Percentiles rank a stretch among this genome's conserved stretches.
Evolutionary conservation across 2,329 filamentous ascomycete species (phyloP).

Genomic region (Penicillium sp.): DNA sequence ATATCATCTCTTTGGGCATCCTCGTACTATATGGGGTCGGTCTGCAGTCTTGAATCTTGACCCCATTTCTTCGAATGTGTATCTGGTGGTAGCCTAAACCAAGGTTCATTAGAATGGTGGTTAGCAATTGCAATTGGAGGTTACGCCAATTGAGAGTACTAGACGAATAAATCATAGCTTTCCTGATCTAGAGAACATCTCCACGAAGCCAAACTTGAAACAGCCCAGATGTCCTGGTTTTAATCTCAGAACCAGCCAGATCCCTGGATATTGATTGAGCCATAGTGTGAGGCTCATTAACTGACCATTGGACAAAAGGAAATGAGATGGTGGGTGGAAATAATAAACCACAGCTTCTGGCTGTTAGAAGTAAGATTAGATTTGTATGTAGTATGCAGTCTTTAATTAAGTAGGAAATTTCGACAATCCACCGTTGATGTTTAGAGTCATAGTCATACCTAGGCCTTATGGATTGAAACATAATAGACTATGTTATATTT

Average conservation of each 20-base stretch:
- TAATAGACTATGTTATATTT: neutral
- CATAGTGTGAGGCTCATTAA: neutral
- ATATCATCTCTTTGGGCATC: neutral
- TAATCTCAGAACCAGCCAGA: no score
- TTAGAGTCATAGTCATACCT: neutral
- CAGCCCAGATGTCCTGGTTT: no score
- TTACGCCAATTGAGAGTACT: neutral
- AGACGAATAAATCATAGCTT: neutral
- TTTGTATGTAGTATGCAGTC: neutral
- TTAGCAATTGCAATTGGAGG: neutral
- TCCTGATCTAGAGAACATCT: neutral
- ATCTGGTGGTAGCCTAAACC: neutral
- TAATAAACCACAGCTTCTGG: neutral
- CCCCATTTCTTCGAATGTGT: neutral
- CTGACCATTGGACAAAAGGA: neutral
- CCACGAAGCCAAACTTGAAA: no score
- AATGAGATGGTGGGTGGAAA: neutral
- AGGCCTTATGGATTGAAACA: neutral
- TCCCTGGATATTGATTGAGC: no score
- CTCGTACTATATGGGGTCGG: neutral
- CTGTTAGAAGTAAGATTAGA: neutral
- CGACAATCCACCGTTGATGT: neutral
- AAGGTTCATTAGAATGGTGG: neutral
- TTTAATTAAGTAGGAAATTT: no score
- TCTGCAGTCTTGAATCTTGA: neutral